phyloP scores from a whole-genome alignment of 208 protist genomes.

The Leishmania lainsoni region DNA sequence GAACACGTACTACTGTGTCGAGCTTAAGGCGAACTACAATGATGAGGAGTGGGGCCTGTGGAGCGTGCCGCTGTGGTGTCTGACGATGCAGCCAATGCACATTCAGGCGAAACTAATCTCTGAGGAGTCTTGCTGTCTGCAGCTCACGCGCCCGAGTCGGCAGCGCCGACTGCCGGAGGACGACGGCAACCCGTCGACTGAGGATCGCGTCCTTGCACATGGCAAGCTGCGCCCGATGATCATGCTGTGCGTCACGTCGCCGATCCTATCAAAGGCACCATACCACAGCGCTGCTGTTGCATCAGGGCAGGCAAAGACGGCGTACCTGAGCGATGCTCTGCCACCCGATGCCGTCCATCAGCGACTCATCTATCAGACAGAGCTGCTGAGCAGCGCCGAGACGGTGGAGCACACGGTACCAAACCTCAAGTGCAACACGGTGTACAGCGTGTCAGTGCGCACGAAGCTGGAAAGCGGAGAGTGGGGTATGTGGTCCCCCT shows the following conservation, averaged over 20 bases:
- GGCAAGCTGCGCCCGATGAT: conserved; percentile 78
- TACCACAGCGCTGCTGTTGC: conserved; percentile 38
- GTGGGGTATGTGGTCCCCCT: conserved; percentile 92
- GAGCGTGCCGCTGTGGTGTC: conserved; percentile 89
- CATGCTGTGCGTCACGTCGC: conserved; percentile 93
- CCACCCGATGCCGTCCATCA: conserved; percentile 72
- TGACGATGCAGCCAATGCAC: conserved; percentile 90
- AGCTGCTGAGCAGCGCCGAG: conserved; percentile 64
- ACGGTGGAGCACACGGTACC: conserved; percentile 79
- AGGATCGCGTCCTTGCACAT: conserved; percentile 36
- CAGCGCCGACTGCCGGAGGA: conserved; percentile 85
- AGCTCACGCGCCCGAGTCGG: conserved; percentile 67
- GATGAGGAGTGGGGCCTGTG: conserved; percentile 93
- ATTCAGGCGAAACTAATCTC: conserved; percentile 89
- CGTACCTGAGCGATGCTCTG: conserved; percentile 63
- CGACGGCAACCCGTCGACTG: conserved; percentile 79
- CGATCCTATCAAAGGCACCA: conserved; percentile 60
- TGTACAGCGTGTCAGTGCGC: conserved; percentile 88
- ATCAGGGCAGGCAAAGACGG: conserved; percentile 30
- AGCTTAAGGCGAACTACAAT: conserved; percentile 94
- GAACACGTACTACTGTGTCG: conserved; percentile 92
- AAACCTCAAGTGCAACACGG: conserved; percentile 86
- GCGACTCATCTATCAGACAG: conserved; percentile 88
- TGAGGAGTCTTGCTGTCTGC: conserved; percentile 86
- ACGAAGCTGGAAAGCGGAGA: conserved; percentile 85